Percentiles rank a stretch among this genome's conserved stretches.
Conservation (phyloP, 2,329 filamentous ascomycete species). For the Trichoderma harzianum region DNA sequence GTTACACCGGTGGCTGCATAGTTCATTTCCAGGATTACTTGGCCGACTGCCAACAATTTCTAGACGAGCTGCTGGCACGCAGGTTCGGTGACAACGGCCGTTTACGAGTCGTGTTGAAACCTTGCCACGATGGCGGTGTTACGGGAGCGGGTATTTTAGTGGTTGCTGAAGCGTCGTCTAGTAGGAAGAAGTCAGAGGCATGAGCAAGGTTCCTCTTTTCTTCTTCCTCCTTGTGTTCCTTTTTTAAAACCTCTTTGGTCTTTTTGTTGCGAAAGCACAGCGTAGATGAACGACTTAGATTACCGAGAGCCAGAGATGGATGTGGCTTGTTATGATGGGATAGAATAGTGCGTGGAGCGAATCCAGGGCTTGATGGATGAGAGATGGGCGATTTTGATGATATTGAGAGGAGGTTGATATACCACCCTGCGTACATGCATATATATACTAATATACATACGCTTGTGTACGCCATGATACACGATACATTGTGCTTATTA, state of each 20-base stretch:
- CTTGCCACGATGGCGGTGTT: conserved; percentile 61
- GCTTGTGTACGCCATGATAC: neutral
- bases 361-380: neutral
- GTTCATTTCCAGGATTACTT: conserved; percentile 75
- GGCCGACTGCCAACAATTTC: conserved; percentile 63
- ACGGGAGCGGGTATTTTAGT: conserved; percentile 60
- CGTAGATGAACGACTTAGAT: neutral
- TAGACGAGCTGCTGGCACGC: conserved; percentile 51
- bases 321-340: neutral
- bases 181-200: conserved; percentile 29
- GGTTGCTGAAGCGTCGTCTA: conserved; percentile 41
- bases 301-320: neutral
- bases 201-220: neutral
- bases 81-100: conserved; percentile 30
- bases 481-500: neutral
- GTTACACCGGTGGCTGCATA: conserved; percentile 78
- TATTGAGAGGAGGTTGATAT: neutral
- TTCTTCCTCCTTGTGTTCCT: neutral
- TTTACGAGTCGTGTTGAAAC: conserved; percentile 47
- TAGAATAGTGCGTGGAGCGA: conserved; percentile 6
- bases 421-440: neutral
- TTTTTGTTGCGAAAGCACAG: neutral
- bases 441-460: neutral
- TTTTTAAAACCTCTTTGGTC: neutral
- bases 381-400: neutral